These are phyloP conservation scores for Diaporthe capsici DNA, from an alignment of 2,329 filamentous ascomycete genomes.

Conservation along the genomic window DNA sequence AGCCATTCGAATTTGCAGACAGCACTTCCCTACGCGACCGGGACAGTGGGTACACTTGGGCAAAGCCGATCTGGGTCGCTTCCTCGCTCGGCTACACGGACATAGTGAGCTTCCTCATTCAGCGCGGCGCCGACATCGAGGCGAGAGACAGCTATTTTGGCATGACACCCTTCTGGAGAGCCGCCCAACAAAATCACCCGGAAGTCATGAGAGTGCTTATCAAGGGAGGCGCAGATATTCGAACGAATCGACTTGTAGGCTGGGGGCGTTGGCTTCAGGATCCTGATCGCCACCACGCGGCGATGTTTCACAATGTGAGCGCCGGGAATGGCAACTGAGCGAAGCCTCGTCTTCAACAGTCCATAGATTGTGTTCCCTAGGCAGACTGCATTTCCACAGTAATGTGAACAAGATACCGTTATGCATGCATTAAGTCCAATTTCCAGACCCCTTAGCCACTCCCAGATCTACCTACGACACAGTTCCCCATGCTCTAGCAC, in stretches of 20 bases:
- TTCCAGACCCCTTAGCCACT: background rate
- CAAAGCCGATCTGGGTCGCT: background rate
- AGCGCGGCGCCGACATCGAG: background rate
- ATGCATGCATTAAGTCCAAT: constrained; percentile 10
- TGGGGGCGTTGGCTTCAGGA: background rate
- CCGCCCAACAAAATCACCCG: background rate
- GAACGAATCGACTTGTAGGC: background rate
- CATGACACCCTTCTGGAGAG: background rate
- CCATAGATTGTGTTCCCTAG: too few relatives aligned
- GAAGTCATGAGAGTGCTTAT: background rate
- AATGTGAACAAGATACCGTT: background rate
- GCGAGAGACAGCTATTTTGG: background rate
- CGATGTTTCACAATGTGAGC: background rate
- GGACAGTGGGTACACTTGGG: too few relatives aligned
- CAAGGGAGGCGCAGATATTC: background rate
- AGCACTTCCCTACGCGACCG: too few relatives aligned
- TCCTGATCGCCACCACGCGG: background rate
- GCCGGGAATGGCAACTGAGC: too few relatives aligned
- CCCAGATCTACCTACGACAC: background rate
- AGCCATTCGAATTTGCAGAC: too few relatives aligned
- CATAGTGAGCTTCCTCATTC: background rate
- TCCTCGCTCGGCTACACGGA: background rate
- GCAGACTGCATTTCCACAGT: background rate
- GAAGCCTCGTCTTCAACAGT: too few relatives aligned
- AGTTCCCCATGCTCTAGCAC: background rate